Conservation (phyloP, 1,284 basidiomycete species). For the Tranzscheliella williamsii region DNA sequence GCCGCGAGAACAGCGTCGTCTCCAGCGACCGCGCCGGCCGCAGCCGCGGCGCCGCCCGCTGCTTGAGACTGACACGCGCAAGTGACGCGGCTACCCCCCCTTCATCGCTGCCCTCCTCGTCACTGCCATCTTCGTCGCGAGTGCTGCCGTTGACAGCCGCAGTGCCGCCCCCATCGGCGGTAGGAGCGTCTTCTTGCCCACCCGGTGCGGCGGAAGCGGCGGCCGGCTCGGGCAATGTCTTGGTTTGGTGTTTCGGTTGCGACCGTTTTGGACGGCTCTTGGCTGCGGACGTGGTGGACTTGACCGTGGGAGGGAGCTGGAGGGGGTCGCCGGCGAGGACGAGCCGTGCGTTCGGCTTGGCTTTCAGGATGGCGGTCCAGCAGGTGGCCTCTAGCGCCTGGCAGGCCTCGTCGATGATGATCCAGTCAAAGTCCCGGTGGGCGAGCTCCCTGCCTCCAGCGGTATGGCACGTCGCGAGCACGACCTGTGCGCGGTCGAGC, state of each 20-base stretch:
- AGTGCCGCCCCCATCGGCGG: conserved; percentile 5
- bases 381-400: conserved; percentile 95
- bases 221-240: neutral
- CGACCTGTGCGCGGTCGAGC: conserved; percentile 77
- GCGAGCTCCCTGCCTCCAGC: conserved; percentile 42
- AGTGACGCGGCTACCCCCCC: conserved; percentile 1
- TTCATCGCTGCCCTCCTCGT: conserved; percentile 3
- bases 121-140: neutral
- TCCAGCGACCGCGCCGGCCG: conserved; percentile 76
- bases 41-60: conserved; percentile 55
- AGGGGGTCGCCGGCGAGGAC: conserved; percentile 62
- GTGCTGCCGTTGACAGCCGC: conserved; percentile 1
- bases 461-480: conserved; percentile 89
- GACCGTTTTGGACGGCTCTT: neutral
- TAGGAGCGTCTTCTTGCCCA: conserved; percentile 1
- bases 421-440: conserved; percentile 72
- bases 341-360: conserved; percentile 26
- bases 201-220: neutral
- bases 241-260: neutral
- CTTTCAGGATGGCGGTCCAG: conserved; percentile 83
- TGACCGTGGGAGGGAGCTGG: conserved; percentile 83
- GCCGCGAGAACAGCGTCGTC: conserved; percentile 85
- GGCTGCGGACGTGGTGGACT: conserved; percentile 18
- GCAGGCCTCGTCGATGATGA: conserved; percentile 89
- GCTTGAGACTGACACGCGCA: neutral